Conservation (phyloP, 805 yeast genomes). For the Crinitomyces ghanaensis region DNA sequence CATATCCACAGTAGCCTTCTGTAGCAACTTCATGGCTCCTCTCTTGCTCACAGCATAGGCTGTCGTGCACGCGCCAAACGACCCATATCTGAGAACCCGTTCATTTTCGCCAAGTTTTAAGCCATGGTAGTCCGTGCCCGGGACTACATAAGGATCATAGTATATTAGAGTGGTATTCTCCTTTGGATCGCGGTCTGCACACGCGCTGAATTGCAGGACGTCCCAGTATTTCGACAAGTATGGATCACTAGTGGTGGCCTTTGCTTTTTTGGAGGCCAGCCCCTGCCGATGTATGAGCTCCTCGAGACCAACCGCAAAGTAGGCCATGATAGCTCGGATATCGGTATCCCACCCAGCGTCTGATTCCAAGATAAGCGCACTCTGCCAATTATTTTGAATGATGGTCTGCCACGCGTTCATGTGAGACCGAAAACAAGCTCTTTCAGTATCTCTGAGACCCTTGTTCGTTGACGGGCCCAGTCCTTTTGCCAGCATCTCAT, state of each 20-base stretch:
- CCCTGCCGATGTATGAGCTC: conserved; percentile 2
- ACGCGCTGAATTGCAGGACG: conserved; percentile 8
- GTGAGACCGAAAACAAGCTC: conserved; percentile 10
- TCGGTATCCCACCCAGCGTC: conserved; percentile 12
- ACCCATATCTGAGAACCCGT: conserved; percentile 8
- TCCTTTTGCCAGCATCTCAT: conserved; percentile 3
- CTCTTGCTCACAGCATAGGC: conserved; percentile 10
- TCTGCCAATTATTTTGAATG: conserved; percentile 3
- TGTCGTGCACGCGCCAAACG: conserved; percentile 9
- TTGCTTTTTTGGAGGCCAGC: not conserved
- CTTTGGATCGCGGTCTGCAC: conserved; percentile 4
- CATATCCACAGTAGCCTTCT: conserved; percentile 8
- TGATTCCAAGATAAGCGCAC: conserved; percentile 9
- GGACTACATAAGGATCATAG: conserved; percentile 10
- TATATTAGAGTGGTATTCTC: conserved; percentile 3
- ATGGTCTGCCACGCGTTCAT: conserved; percentile 10
- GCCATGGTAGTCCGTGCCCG: too few species aligned
- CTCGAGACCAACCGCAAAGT: conserved; percentile 7
- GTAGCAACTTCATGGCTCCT: conserved; percentile 12
- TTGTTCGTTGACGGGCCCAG: too few species aligned
- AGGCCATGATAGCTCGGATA: conserved; percentile 3
- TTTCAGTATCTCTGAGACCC: not conserved
- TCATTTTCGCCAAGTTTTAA: conserved; percentile 2
- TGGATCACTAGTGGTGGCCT: conserved; percentile 15
- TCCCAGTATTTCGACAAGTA: conserved; percentile 11